Evolutionary conservation across 495 filamentous ascomycete genomes (phyloP).

Genomic region (Neurospora sp.): DNA sequence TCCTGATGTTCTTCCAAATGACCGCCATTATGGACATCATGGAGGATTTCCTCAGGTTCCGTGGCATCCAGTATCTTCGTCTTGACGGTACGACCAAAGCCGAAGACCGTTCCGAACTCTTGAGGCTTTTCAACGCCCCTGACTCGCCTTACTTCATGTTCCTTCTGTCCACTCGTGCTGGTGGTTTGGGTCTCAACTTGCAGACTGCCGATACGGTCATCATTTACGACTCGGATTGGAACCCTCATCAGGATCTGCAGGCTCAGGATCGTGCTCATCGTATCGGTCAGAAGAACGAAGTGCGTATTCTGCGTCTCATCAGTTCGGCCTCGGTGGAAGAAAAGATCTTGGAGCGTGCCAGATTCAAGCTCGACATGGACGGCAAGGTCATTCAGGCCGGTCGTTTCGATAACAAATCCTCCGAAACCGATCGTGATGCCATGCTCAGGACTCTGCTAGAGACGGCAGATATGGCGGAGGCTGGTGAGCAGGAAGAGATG

Average conservation of each 20-base stretch:
- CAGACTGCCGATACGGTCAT: conserved; percentile 98
- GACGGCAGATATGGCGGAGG: conserved; percentile 77
- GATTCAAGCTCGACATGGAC: conserved; percentile 98
- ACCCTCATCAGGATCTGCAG: conserved; percentile 97
- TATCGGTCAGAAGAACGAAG: conserved; percentile 99
- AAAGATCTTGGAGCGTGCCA: conserved; percentile 93
- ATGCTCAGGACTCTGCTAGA: conserved; percentile 87
- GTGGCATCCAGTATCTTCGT: conserved; percentile 74
- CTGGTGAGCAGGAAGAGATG: conserved; percentile 81
- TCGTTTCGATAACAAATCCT: conserved; percentile 99
- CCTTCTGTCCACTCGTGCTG: conserved; percentile 94
- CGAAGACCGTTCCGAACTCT: conserved; percentile 86
- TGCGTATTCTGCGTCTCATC: conserved; percentile 89
- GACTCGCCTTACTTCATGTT: conserved; percentile 94
- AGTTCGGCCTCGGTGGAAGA: conserved; percentile 96
- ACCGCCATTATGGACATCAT: conserved; percentile 99
- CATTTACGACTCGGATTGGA: conserved; percentile 99
- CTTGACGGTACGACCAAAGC: conserved; percentile 95
- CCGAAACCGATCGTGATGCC: conserved; percentile 94
- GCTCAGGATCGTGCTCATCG: conserved; percentile 99
- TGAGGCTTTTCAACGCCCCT: conserved; percentile 81
- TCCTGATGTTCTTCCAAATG: conserved; percentile 99
- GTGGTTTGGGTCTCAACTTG: conserved; percentile 92
- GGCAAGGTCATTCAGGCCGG: conserved; percentile 98
- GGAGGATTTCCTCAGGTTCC: conserved; percentile 90